Base-by-base conservation (phyloP, 768 basidiomycete species). In the Mycena chlorophos region DNA sequence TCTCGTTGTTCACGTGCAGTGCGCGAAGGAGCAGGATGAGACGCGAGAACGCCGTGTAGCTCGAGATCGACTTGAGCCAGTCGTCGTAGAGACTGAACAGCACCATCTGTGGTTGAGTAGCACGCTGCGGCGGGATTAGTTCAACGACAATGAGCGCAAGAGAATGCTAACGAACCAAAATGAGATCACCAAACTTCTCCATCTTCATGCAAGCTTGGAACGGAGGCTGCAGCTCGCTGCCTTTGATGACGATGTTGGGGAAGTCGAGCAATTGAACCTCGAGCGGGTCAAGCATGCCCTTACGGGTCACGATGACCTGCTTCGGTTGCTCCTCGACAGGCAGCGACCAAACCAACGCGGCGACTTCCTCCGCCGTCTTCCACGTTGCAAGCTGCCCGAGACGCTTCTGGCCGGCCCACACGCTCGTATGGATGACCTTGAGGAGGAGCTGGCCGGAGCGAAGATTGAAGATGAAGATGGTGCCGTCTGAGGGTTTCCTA, bases 181-280 rank as follows among this genome's bases (percentile, higher is more conserved):
- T 98, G 58, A 99, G 78, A 70, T 99, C 97, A 76, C 97, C 97
- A 63, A 99, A 98, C 74, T 98, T 98, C 82, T 99, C 97, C 89
- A 98, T 95, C 80, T 98, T 98, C 92, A 99, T 94, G 65, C 94
- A 96, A 16, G 97, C 96, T 74, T 98, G 96, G 94, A 99, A 99
- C 0, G 97, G 97, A 54, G 98, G 77, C 66, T 99, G 97, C 46
- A 99, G 78, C 71, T 99, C 97, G 62, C 91, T 94, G 55, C 97
- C 97, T 76, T 98, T 98, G 80, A 99, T 99, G 72, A 99, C 97
- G 63, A 99, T 99, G 74, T 99, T 99, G 49, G 97, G 97, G 88
- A 99, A 99, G 75, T 99, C 97, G 60, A 99, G 86, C 71, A 98
- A 83, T 70, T 98, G 97, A 56, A 98, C 97, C 78, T 98, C 97